phyloP scores from a whole-genome alignment of 2,329 filamentous ascomycete species.

The Sphaerostilbella broomeana region DNA sequence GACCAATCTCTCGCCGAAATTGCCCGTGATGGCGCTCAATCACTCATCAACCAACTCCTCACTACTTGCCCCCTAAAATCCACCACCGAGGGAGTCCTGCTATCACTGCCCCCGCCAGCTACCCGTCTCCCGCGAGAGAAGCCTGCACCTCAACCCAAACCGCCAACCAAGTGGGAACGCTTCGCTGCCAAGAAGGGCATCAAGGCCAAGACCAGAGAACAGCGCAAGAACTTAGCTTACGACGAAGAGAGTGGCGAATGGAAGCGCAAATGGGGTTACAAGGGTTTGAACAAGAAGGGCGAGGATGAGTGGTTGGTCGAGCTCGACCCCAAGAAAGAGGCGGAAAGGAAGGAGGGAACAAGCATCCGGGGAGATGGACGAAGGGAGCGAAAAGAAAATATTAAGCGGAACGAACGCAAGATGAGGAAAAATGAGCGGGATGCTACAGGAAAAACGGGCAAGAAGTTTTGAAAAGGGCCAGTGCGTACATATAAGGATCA shows the following conservation, averaged over 20 bases:
- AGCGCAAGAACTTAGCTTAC: constrained; percentile 67
- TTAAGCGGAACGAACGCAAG: constrained; percentile 64
- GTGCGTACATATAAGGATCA: background rate
- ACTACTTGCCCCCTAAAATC: constrained; percentile 76
- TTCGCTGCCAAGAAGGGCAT: constrained; percentile 98
- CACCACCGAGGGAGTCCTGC: constrained; percentile 63
- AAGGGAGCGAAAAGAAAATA: constrained; percentile 59
- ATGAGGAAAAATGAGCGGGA: constrained; percentile 60
- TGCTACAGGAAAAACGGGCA: constrained; percentile 22
- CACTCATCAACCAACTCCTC: constrained; percentile 88
- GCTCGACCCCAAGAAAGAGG: constrained; percentile 72
- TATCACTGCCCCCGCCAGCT: constrained; percentile 64
- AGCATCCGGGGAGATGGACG: constrained; percentile 56
- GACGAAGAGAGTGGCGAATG: constrained; percentile 82
- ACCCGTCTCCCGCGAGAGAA: constrained; percentile 85
- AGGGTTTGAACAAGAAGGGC: constrained; percentile 78
- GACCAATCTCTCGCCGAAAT: constrained; percentile 65
- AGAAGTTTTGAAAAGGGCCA: constrained; percentile 15
- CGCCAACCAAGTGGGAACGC: constrained; percentile 88
- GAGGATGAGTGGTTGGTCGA: constrained; percentile 88
- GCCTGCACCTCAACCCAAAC: constrained; percentile 72
- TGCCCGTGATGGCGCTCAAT: constrained; percentile 86
- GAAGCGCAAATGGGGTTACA: constrained; percentile 93
- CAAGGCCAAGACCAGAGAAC: constrained; percentile 75
- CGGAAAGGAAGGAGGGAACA: constrained; percentile 54